Conservation (phyloP, 257 asterid species). For the Penstemon newberryi region DNA sequence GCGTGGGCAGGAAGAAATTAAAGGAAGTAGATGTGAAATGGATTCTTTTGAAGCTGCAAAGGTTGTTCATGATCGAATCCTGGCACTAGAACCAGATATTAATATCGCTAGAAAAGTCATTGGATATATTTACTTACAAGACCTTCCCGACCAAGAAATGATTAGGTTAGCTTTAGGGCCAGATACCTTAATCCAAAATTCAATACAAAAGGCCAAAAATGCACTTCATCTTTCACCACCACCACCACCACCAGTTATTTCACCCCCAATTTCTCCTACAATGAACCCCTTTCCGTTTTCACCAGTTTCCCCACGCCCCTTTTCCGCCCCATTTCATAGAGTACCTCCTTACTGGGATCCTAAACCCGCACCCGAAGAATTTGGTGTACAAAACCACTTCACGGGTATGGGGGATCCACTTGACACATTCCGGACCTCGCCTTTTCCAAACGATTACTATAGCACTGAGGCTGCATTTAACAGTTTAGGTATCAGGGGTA, state of each 20-base stretch:
- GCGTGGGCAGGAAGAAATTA: slow-evolving; percentile 16
- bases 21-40: slow-evolving; percentile 36
- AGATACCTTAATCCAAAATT: slow-evolving; percentile 48
- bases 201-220: slow-evolving; percentile 52
- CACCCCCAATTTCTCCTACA: slow-evolving; percentile 45
- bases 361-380: no score
- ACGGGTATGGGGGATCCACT: slow-evolving; percentile 34
- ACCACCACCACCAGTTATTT: slow-evolving; percentile 39
- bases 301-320: background rate
- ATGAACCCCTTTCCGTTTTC: background rate
- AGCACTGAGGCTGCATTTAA: slow-evolving; percentile 43
- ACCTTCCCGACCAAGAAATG: slow-evolving; percentile 72
- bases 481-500: slow-evolving; percentile 42
- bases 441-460: slow-evolving; percentile 38
- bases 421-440: slow-evolving; percentile 19
- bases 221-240: slow-evolving; percentile 24
- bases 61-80: slow-evolving; percentile 54
- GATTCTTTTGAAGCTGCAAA: slow-evolving; percentile 63
- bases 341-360: slow-evolving; percentile 37
- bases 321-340: slow-evolving; percentile 30
- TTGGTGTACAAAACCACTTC: slow-evolving; percentile 31
- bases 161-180: slow-evolving; percentile 85
- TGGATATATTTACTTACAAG: slow-evolving; percentile 60
- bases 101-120: slow-evolving; percentile 61
- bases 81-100: slow-evolving; percentile 54